Evolutionary conservation across 2,329 filamentous ascomycete genomes (phyloP), one percentile per base, ranked within the genome.

Genomic region (Purpureocillium lavendulum): DNA sequence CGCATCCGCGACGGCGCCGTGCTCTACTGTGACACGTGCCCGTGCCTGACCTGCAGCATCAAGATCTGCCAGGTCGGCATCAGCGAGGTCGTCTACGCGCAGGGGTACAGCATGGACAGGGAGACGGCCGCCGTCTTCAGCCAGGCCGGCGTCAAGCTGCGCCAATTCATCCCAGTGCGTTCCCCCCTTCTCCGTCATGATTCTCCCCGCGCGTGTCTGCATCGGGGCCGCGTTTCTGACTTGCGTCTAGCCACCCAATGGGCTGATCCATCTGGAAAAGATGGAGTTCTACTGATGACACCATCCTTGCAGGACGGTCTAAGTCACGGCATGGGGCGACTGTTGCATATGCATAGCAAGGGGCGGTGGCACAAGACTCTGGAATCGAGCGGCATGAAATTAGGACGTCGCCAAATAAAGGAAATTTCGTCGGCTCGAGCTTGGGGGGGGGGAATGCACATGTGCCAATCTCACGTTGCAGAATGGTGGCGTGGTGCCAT

Each of bases 21-120:
- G 36, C 67, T 98, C 18, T 98, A 96, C 64, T 96, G 89, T 62
- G 87, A 96, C 58, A 96, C 89, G 49, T 98, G 92, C 61, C 92
- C 92, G 4, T 98, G 92, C 59, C 69, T 98, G 60, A 98, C 92
- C 3, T 98, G 92, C 63, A 95, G 87, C 54, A 94, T 98, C 68
- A 98, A 98, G 69, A 97, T 98, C 55, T 86, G 87, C 16, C 92
- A 98, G 66, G 87, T 97, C 7, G 92, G 92, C 14, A 95, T 98
- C 49, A 80, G 77, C 32, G 92, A 98, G 69, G 92, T 98, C 12
- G 89, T 98, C 12, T 98, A 95, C 55, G 89, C 80, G 48, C 84
- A 94, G 57, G 80, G 84, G 18, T 98, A 98, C 59, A 90, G 90
- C 58, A 96, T 98, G 83, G 92, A 98, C 56, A 76, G 70, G 31